Evolutionary conservation across 164 flowering plant genomes (phyloP).

Genomic region (Piper betle): DNA sequence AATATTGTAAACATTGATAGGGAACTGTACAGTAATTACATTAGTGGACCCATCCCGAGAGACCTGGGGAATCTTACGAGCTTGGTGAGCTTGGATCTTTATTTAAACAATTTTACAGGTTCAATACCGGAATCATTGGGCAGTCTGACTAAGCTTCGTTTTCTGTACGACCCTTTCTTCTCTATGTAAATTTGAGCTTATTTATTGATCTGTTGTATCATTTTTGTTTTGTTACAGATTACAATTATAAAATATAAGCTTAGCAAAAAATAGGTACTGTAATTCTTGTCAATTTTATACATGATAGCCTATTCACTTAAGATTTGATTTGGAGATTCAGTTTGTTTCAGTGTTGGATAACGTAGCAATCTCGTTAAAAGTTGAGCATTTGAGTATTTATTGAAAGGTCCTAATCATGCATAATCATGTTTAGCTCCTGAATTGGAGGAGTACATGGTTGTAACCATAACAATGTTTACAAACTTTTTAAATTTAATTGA

Average conservation of each 20-base stretch:
- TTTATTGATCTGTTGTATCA: neutral
- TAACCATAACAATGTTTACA: no score
- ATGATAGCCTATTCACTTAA: no score
- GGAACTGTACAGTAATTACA: conserved; percentile 88
- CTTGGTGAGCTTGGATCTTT: conserved; percentile 96
- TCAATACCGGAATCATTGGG: conserved; percentile 76
- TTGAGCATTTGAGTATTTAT: no score
- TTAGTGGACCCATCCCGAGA: conserved; percentile 70
- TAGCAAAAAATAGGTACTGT: neutral
- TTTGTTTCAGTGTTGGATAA: no score
- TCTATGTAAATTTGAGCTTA: neutral
- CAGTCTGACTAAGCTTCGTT: conserved; percentile 59
- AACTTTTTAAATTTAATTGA: no score
- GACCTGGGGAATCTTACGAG: conserved; percentile 83
- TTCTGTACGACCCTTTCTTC: conserved; percentile 51
- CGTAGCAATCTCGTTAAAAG: no score
- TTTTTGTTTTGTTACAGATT: neutral
- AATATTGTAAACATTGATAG: conserved; percentile 23
- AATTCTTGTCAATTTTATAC: neutral
- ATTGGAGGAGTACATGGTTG: no score
- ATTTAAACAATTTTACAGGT: conserved; percentile 70
- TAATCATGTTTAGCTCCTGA: no score
- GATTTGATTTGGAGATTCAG: no score
- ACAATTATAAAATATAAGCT: no score
- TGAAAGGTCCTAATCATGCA: no score